Percentiles rank a stretch among this genome's conserved stretches.
These are phyloP conservation scores for Rhizophora apiculata DNA, from an alignment of 345 rosid genomes.

Conservation along the genomic window DNA sequence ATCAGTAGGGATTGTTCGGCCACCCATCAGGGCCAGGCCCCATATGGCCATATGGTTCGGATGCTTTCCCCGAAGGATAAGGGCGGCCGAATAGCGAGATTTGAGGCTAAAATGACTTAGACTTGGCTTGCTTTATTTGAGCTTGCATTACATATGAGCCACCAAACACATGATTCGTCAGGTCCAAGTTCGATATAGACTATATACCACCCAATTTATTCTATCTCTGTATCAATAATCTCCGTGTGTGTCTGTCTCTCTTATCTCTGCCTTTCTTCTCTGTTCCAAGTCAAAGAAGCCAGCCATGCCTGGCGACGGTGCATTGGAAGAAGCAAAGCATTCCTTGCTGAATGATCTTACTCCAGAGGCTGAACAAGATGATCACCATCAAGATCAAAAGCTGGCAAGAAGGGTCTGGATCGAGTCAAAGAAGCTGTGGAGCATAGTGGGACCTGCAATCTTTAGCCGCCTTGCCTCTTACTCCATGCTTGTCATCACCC, in stretches of 20 bases:
- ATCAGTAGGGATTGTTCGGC: not conserved
- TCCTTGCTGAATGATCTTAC: constrained; percentile 27
- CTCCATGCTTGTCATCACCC: constrained; percentile 85
- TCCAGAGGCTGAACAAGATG: not conserved
- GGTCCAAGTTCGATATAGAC: not conserved
- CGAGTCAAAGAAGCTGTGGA: constrained; percentile 87
- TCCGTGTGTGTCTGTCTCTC: not conserved
- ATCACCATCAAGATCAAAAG: constrained; percentile 4
- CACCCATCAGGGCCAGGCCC: not conserved
- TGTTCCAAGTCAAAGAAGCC: not conserved
- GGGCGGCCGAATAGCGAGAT: too few relatives aligned
- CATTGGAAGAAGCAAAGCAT: constrained; percentile 29
- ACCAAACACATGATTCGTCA: not conserved
- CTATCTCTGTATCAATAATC: not conserved
- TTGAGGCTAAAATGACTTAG: too few relatives aligned
- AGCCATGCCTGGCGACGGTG: constrained; percentile 1
- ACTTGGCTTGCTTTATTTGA: too few relatives aligned
- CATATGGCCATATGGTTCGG: not conserved
- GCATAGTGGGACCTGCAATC: constrained; percentile 81
- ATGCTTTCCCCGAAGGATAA: too few relatives aligned
- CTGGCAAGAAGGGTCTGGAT: constrained; percentile 45
- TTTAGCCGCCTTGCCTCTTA: constrained; percentile 68
- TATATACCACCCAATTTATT: too few relatives aligned
- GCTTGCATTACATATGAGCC: too few relatives aligned
- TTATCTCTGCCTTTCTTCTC: not conserved